Base-by-base conservation (phyloP, 2,329 filamentous ascomycete genomes). In the Stachybotrys echinatus region DNA sequence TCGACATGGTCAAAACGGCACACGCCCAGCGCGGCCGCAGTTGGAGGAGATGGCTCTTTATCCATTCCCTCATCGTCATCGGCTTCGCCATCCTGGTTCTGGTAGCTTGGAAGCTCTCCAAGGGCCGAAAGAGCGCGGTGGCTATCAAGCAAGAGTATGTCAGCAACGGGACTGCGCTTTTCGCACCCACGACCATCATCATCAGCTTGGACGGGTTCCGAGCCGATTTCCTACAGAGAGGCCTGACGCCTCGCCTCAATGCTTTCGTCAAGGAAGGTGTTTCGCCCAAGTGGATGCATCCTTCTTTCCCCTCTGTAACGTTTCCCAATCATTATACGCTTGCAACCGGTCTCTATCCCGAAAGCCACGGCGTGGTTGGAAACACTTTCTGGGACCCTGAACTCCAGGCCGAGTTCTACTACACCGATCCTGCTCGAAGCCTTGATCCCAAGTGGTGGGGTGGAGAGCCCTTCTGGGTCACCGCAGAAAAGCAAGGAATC, bases 301-400 rank as follows among this genome's bases (percentile, higher is more conserved):
- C 94, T 0, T 95, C 90, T 38, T 99, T 99, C 57, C 94, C 94
- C 0, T 95, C 89, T 20, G 89, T 99, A 43, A 99, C 94, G 0
- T 99, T 99, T 60, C 94, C 94, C 12, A 92, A 97, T 60, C 94
- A 97, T 67, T 96, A 92, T 67, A 96, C 92, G 0, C 75, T 97
- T 37, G 89, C 90, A 1, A 97, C 94, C 0, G 94, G 94, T 0
- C 71, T 97, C 22, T 91, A 97, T 59, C 94, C 94, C 0, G 92
- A 97, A 69, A 86, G 85, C 50, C 94, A 99, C 63, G 94, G 94
- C 0, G 78, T 99, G 4, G 92, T 99, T 1, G 89, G 91, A 6
- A 99, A 99, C 64, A 88, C 83, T 1, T 99, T 99, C 65, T 99
- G 89, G 88, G 94, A 97, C 61, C 88, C 89, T 0, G 73, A 75